Conservation (phyloP, 1,139 yeast species). For the Suhomyces bribrorum region DNA sequence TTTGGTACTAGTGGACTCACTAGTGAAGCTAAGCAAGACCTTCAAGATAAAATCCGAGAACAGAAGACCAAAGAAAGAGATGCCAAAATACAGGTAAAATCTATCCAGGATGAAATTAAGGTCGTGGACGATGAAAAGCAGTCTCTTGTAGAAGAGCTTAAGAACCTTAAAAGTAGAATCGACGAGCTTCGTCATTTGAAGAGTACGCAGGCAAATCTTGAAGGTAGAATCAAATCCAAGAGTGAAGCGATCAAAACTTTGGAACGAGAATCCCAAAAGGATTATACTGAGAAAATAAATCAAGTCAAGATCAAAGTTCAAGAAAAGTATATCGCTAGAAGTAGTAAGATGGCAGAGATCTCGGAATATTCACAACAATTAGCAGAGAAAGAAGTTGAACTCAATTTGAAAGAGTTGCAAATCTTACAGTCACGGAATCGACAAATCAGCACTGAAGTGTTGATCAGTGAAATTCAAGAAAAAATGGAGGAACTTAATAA, state of each 20-base stretch:
- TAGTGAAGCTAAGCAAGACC: conserved; percentile 28
- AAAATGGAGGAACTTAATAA: conserved; percentile 30
- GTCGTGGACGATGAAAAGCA: conserved; percentile 10
- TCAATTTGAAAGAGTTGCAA: conserved; percentile 23
- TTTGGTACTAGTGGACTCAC: conserved; percentile 51
- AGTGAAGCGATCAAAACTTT: conserved; percentile 28
- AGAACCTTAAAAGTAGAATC: conserved; percentile 24
- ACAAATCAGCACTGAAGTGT: conserved; percentile 27
- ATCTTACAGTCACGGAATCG: conserved; percentile 39
- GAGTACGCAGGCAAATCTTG: conserved; percentile 13
- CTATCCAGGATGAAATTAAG: conserved; percentile 13
- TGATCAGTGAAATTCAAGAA: conserved; percentile 38
- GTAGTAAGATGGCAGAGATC: conserved; percentile 17
- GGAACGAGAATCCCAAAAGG: conserved; percentile 28
- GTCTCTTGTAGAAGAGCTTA: conserved; percentile 14
- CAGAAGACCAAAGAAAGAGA: conserved; percentile 21
- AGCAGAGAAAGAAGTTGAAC: conserved; percentile 23
- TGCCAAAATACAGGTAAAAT: conserved; percentile 16
- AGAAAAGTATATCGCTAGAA: conserved; percentile 25
- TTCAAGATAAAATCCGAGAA: conserved; percentile 20
- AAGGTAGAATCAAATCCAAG: conserved; percentile 21
- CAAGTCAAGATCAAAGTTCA: conserved; percentile 25
- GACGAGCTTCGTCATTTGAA: conserved; percentile 18
- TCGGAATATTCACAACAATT: conserved; percentile 22
- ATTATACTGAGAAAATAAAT: conserved; percentile 30